Evolutionary conservation across 1,284 basidiomycete species (phyloP), one percentile per base, ranked within the genome.

Genomic region (Takashimella koratensis): DNA sequence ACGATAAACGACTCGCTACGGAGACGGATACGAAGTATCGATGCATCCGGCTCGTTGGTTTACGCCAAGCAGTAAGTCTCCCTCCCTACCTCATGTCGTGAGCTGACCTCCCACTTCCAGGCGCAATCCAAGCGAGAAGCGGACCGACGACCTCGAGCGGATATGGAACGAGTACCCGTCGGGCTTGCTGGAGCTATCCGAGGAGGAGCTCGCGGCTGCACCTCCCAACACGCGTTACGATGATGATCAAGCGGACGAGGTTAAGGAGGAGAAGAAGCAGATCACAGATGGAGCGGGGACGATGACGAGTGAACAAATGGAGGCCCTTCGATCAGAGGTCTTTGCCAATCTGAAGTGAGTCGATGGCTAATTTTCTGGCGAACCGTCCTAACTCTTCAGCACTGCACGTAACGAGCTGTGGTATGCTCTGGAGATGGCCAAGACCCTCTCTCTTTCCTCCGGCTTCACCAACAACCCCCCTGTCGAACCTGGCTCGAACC

Each of bases 321-420:
- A 65, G 49, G 45, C 59, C 23, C 51, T 75, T 47, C 62, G 73
- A 1, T 59, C 61, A 1, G 62, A 64, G 5, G 56, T 75, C 5
- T 65, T 54, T 26, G 43, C 47, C 12, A 64, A 70, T 39, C 58
- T 75, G 21, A 73, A 73, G 66, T 71, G 47, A 47, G 70, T 60
- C 5, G 3, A 19, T 20, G 16, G 20, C 2, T n/a, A 10, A 6
- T 3, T 24, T 10, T 8, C 44, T 21, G 19, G 22, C 43, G 41
- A 49, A 49, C 42, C 19, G 12, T 20, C 2, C 48, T 55, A n/a
- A 27, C 52, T 43, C 19, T 13, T n/a, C 44, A 73, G 70, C 54
- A 58, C 62, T 30, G 70, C 71, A 10, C 65, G 70, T 4, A 72
- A 73, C 45, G 71, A 74, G 57, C 58, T 75, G n/a, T 75, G 70